Base-by-base conservation (phyloP, 106 monocot species). In the Dendrobium officinale region DNA sequence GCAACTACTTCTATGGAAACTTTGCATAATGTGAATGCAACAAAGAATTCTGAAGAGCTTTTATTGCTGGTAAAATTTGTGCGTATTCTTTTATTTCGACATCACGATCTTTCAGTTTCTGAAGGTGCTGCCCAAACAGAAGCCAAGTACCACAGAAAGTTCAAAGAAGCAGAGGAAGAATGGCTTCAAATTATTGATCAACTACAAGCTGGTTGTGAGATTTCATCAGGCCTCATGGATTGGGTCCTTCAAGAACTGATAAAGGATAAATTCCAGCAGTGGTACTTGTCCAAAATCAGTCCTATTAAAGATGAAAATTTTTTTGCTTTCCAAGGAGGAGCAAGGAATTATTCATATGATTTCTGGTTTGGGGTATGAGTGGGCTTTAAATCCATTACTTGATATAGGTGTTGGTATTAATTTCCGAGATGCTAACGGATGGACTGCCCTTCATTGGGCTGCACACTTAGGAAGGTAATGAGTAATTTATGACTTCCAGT, bases 371-470 rank as follows among this genome's bases (percentile, higher is more conserved):
- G 98, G 98, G 41, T 98, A 91, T 86, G 89, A 85, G 27, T 98
- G 98, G 98, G 98, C 92, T 27, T 85, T 98, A 75, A 82, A 54
- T 85, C 86, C 88, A 29, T 83, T 98, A 79, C 86, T 98, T 19
- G 78, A 77, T 77, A 55, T 77, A 72, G 98, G 94, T 77, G 87
- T 98, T 80, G 88, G 89, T 18, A 73, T 98, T 77, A 98, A 98
- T 77, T 95, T 94, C 3, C 94, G 98, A 77, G 98, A 98, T 91
- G 43, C 81, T 43, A 88, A 85, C 77, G 98, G 98, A 73, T 98
- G 98, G 98, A 98, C 98, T n/a, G 92, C 92, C 48, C 98, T 98
- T 79, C 98, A 98, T 80, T 98, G 98, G 98, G 94, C 98, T 84
- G 98, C 98, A 75, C 81, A 77, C 77, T 95, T 91, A 88, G 98